These are phyloP conservation scores for Aspergillus sp. DNA, from an alignment of 2,329 filamentous ascomycete genomes.

Conservation along the genomic window DNA sequence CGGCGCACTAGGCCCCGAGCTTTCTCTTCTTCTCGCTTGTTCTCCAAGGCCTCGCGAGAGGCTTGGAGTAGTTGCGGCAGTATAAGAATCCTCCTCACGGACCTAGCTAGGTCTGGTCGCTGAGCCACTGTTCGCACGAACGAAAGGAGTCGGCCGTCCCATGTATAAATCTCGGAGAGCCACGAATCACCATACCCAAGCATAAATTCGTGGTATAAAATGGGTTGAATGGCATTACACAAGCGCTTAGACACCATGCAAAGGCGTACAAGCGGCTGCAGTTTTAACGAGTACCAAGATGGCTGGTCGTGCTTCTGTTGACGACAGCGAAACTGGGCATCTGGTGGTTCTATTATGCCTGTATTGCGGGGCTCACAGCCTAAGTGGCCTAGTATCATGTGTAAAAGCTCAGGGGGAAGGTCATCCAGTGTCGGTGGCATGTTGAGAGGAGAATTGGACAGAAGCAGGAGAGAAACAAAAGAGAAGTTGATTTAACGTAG, in stretches of 20 bases:
- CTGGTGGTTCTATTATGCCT: not conserved
- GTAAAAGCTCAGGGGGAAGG: not conserved
- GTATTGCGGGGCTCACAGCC: not conserved
- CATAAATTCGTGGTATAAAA: constrained; percentile 25
- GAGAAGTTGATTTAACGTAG: too few relatives aligned
- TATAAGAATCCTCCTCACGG: constrained; percentile 10
- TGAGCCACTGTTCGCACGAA: constrained; percentile 23
- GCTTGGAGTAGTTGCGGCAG: not conserved
- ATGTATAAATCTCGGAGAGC: constrained; percentile 17
- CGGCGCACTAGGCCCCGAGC: too few relatives aligned
- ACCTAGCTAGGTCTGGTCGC: constrained; percentile 19
- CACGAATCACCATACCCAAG: constrained; percentile 25
- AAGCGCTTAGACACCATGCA: constrained; percentile 22
- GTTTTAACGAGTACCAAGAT: constrained; percentile 20
- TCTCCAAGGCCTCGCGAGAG: not conserved
- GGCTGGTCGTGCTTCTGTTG: constrained; percentile 12
- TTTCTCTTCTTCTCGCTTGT: not conserved
- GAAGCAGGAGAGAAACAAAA: too few relatives aligned
- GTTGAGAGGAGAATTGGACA: too few relatives aligned
- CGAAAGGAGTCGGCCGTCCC: constrained; percentile 18
- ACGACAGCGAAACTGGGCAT: not conserved
- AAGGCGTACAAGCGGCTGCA: constrained; percentile 16
- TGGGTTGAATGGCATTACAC: constrained; percentile 13
- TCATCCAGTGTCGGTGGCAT: not conserved
- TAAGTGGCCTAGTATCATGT: not conserved